phyloP scores from a whole-genome alignment of 768 basidiomycete genomes.

The Leccinum boreale region DNA sequence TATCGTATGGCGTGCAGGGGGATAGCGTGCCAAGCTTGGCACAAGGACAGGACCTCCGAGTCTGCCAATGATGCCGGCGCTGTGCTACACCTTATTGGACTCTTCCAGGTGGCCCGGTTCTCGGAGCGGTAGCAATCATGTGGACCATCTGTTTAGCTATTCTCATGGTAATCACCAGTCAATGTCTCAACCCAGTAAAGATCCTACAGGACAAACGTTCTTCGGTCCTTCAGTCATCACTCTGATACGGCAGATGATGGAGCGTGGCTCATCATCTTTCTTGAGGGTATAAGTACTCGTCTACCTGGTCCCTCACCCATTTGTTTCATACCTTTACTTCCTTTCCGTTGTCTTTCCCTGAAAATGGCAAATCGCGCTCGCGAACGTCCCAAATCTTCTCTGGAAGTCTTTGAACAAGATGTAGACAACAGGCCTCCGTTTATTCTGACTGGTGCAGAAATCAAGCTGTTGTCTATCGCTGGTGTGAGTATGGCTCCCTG shows the following conservation, averaged over 20 bases:
- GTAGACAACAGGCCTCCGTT: constrained; percentile 36
- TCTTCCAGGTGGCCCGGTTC: background rate
- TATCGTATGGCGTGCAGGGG: background rate
- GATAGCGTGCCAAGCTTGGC: background rate
- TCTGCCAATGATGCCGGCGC: background rate
- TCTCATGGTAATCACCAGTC: constrained; percentile 8
- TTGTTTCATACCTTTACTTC: background rate
- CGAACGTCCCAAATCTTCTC: constrained; percentile 6
- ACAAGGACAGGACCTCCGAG: background rate
- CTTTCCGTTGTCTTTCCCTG: background rate
- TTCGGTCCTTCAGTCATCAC: background rate
- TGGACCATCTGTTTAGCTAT: background rate
- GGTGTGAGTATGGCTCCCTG: constrained; percentile 40
- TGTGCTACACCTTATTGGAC: background rate
- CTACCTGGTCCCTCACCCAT: background rate
- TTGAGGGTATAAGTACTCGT: background rate
- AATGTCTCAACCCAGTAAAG: background rate
- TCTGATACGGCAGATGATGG: background rate
- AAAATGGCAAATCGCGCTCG: constrained; percentile 11
- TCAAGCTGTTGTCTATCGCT: constrained; percentile 60
- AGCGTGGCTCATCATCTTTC: too few relatives aligned
- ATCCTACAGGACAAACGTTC: constrained; percentile 8
- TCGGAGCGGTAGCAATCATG: background rate
- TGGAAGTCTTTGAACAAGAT: constrained; percentile 29
- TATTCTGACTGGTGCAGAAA: constrained; percentile 42